These are phyloP conservation scores for Kappamyces sp. DNA, from an alignment of 192 early-diverging fungal genomes.

Conservation along the genomic window DNA sequence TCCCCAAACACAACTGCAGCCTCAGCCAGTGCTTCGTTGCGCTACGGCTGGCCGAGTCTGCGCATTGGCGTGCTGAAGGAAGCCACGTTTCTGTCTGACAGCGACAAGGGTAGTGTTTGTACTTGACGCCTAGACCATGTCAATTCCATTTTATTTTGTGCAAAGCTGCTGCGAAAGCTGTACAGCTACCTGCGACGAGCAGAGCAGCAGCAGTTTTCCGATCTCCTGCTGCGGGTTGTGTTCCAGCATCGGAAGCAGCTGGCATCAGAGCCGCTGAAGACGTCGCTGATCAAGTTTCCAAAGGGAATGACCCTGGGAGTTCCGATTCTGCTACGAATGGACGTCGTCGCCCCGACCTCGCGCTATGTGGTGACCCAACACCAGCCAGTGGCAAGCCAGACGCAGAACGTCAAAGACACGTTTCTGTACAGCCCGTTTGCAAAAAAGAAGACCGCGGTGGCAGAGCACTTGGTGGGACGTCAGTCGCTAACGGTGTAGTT, in stretches of 20 bases:
- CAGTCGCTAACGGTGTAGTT: conserved; percentile 18
- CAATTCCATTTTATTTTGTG: conserved; percentile 55
- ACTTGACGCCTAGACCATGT: conserved; percentile 42
- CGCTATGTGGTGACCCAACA: conserved; percentile 55
- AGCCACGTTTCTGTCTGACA: conserved; percentile 63
- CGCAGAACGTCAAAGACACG: conserved; percentile 42
- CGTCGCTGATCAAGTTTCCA: conserved; percentile 27
- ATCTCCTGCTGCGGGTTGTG: conserved; percentile 34
- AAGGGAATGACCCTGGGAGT: conserved; percentile 30
- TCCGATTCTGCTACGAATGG: conserved; percentile 31
- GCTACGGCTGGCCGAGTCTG: conserved; percentile 70
- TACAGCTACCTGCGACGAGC: conserved; percentile 51
- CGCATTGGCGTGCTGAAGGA: conserved; percentile 73
- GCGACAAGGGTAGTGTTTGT: conserved; percentile 50
- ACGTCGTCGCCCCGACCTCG: conserved; percentile 40
- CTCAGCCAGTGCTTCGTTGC: conserved; percentile 1
- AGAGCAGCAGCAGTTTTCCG: conserved; percentile 62
- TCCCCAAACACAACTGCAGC: neutral
- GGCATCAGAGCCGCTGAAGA: conserved; percentile 21
- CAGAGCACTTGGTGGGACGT: conserved; percentile 3
- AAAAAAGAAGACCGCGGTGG: conserved; percentile 38
- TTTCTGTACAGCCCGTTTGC: conserved; percentile 79
- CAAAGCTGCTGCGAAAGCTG: conserved; percentile 60
- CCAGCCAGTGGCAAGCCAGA: conserved; percentile 24
- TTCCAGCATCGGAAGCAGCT: conserved; percentile 37